Conservation (phyloP, 2,329 filamentous ascomycete genomes). For the Laburnicola sp. region DNA sequence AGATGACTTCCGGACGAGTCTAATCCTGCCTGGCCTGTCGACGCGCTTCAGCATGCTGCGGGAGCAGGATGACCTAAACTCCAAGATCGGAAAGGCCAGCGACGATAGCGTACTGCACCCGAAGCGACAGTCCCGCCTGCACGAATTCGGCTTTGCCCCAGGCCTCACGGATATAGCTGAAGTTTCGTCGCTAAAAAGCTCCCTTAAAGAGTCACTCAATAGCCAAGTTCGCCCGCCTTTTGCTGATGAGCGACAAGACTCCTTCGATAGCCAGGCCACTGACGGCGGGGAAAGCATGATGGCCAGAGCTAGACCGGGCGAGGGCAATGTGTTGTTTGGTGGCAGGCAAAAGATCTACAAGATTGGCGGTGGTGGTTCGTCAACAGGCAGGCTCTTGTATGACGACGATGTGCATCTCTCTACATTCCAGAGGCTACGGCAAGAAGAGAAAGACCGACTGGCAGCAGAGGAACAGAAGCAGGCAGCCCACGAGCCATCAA, state of each 20-base stretch:
- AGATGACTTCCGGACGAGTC: constrained; percentile 92
- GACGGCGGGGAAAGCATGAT: constrained; percentile 80
- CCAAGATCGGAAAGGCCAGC: constrained; percentile 88
- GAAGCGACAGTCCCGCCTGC: constrained; percentile 76
- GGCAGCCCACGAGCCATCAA: constrained; percentile 52
- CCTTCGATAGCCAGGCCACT: constrained; percentile 63
- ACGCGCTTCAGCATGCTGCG: constrained; percentile 95
- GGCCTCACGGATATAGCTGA: constrained; percentile 84
- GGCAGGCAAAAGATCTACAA: constrained; percentile 95
- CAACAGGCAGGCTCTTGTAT: constrained; percentile 62
- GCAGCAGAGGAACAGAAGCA: constrained; percentile 42
- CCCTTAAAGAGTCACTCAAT: constrained; percentile 19
- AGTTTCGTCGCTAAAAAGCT: constrained; percentile 70
- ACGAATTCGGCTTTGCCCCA: constrained; percentile 68
- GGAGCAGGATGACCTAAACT: constrained; percentile 89
- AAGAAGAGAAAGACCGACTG: constrained; percentile 54
- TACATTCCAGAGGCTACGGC: constrained; percentile 76
- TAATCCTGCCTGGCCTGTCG: constrained; percentile 93
- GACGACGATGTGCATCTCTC: constrained; percentile 84
- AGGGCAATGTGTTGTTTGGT: constrained; percentile 92
- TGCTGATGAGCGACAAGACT: constrained; percentile 63
- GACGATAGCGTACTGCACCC: constrained; percentile 90
- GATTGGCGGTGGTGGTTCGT: constrained; percentile 60
- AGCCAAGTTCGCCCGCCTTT: constrained; percentile 58
- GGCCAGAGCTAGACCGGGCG: constrained; percentile 76